Percentiles rank a stretch among this genome's conserved stretches.
Evolutionary conservation across 78 protist species (phyloP).

Genomic region (Dictyostelium intermedium): DNA sequence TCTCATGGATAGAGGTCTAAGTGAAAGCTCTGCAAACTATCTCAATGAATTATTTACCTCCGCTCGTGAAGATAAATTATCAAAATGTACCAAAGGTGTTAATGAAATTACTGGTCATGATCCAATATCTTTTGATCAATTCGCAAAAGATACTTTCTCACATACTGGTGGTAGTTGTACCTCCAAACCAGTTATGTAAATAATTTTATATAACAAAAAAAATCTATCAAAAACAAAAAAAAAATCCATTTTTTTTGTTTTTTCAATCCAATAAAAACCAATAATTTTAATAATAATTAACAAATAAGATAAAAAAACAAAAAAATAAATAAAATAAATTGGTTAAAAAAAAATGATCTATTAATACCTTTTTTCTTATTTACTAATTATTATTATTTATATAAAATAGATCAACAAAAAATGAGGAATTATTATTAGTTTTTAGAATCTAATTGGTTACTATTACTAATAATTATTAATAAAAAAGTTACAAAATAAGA

Average conservation of each 20-base stretch:
- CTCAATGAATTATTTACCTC: background rate
- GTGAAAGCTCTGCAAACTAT: background rate
- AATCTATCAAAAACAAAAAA: background rate
- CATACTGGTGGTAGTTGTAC: background rate
- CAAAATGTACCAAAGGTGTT: background rate
- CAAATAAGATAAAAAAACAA: background rate
- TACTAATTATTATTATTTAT: too few species aligned
- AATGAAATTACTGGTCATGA: slow-evolving; percentile 28
- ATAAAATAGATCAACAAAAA: background rate
- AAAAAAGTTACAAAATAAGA: background rate
- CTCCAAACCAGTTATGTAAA: slow-evolving; percentile 11
- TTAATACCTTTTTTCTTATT: too few species aligned
- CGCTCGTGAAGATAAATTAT: background rate
- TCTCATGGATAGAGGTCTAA: background rate
- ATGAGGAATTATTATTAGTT: background rate
- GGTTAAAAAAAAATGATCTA: background rate
- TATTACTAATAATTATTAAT: background rate
- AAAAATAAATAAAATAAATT: too few species aligned
- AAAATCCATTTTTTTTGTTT: too few species aligned
- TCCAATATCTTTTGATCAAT: slow-evolving; percentile 11
- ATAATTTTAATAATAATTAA: background rate
- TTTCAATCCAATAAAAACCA: background rate
- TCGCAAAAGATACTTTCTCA: background rate
- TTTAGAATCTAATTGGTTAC: background rate
- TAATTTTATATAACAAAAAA: background rate